Percentiles rank a stretch among this genome's conserved stretches.
Evolutionary conservation across 352 stramenopile species (phyloP).

Genomic region (Globisporangium emineosum): DNA sequence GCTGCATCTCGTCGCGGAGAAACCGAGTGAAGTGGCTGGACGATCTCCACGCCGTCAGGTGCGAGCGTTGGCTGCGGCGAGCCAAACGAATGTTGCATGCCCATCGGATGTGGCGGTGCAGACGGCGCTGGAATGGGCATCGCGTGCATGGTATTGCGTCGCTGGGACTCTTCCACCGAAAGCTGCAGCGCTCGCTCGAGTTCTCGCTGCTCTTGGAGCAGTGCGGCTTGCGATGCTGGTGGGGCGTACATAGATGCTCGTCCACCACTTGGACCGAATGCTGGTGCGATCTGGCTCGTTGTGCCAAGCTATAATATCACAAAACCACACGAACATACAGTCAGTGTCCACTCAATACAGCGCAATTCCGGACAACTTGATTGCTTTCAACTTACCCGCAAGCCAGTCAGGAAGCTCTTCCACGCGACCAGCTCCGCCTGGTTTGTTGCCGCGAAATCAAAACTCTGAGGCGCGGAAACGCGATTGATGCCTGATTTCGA

Average conservation of each 20-base stretch:
- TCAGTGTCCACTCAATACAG: neutral
- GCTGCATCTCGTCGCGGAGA: slow-evolving; percentile 3
- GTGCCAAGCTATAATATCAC: slow-evolving; percentile 12
- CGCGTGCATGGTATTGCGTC: slow-evolving; percentile 1
- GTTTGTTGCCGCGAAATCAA: slow-evolving; percentile 62
- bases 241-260: slow-evolving; percentile 4
- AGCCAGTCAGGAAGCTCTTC: slow-evolving; percentile 62
- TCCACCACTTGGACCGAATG: slow-evolving; percentile 16
- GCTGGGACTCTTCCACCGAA: slow-evolving; percentile 53
- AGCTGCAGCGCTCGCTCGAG: slow-evolving; percentile 54
- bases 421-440: slow-evolving; percentile 60
- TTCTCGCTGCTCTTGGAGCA: slow-evolving; percentile 56
- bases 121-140: slow-evolving; percentile 22
- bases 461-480: slow-evolving; percentile 50
- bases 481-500: slow-evolving; percentile 63
- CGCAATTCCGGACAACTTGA: neutral
- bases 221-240: slow-evolving; percentile 9
- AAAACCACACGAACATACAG: neutral
- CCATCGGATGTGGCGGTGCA: slow-evolving; percentile 26
- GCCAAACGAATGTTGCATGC: slow-evolving; percentile 16
- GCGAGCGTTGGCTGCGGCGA: slow-evolving; percentile 50
- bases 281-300: slow-evolving; percentile 28
- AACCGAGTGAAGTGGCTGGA: slow-evolving; percentile 38
- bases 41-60: slow-evolving; percentile 76
- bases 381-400: slow-evolving; percentile 31